phyloP scores from a whole-genome alignment of 1,284 basidiomycete genomes.

The Mycocalia duriaeana region DNA sequence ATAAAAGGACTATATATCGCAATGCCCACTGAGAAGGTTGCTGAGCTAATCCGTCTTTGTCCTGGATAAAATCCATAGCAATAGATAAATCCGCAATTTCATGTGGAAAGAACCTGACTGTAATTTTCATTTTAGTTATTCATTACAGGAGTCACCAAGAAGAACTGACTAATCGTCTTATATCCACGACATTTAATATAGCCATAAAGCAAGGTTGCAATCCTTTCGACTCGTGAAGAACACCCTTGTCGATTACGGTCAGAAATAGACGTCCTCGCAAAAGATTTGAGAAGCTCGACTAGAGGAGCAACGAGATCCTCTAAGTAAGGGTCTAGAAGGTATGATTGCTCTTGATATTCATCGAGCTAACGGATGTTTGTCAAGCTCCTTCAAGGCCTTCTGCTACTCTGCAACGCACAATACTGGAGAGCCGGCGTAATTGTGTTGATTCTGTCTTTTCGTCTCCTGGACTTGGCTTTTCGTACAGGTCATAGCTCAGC shows the following conservation, averaged over 20 bases:
- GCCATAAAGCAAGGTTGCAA: conserved; percentile 72
- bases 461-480: conserved; percentile 44
- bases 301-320: conserved; percentile 79
- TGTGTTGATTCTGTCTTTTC: conserved; percentile 36
- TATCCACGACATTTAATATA: conserved; percentile 89
- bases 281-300: conserved; percentile 58
- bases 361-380: conserved; percentile 53
- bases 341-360: conserved; percentile 90
- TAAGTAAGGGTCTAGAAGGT: conserved; percentile 95
- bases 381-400: neutral
- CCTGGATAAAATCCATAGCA: conserved; percentile 63
- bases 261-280: conserved; percentile 45
- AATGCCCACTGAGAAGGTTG: conserved; percentile 66
- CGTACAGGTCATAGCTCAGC: conserved; percentile 44
- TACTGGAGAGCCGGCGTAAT: conserved; percentile 39
- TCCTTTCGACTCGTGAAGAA: conserved; percentile 40
- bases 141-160: conserved; percentile 1
- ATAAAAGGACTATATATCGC: conserved; percentile 82
- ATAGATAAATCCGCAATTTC: conserved; percentile 78
- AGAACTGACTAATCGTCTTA: conserved; percentile 83
- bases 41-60: conserved; percentile 41
- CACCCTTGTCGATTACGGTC: conserved; percentile 30
- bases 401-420: conserved; percentile 30
- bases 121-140: conserved; percentile 15
- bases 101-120: conserved; percentile 90